Evolutionary conservation across 2,329 filamentous ascomycete species (phyloP).

Genomic region (Calycina herbarum): DNA sequence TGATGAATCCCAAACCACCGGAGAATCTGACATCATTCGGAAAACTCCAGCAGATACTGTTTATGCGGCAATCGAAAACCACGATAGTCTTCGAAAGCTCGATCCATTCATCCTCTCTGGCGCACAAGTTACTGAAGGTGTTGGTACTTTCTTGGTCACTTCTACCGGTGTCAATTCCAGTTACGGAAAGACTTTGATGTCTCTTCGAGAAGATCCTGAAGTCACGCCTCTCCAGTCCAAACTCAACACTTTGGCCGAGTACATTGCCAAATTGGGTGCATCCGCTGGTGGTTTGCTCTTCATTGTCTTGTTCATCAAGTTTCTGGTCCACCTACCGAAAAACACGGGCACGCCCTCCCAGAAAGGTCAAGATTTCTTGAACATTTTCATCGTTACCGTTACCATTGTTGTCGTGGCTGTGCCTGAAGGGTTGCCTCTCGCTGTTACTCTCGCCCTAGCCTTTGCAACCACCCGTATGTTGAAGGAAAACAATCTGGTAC

Average conservation of each 20-base stretch:
- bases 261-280: slow-evolving; percentile 75
- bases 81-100: slow-evolving; percentile 61
- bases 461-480: slow-evolving; percentile 68
- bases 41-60: slow-evolving; percentile 67
- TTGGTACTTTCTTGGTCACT: slow-evolving; percentile 75
- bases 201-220: slow-evolving; percentile 72
- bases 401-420: slow-evolving; percentile 70
- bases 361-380: slow-evolving; percentile 62
- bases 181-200: slow-evolving; percentile 77
- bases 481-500: slow-evolving; percentile 71
- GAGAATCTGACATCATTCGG: slow-evolving; percentile 71
- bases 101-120: slow-evolving; percentile 83
- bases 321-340: slow-evolving; percentile 60
- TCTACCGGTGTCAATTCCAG: slow-evolving; percentile 72
- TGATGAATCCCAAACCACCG: slow-evolving; percentile 75
- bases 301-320: slow-evolving; percentile 76
- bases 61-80: slow-evolving; percentile 60
- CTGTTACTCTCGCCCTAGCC: slow-evolving; percentile 66
- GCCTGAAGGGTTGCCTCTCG: slow-evolving; percentile 64
- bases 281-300: slow-evolving; percentile 75
- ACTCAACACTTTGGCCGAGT: slow-evolving; percentile 73
- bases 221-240: slow-evolving; percentile 78
- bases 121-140: slow-evolving; percentile 73
- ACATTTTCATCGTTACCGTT: slow-evolving; percentile 63
- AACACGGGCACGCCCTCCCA: slow-evolving; percentile 49